Evolutionary conservation across 495 filamentous ascomycete species (phyloP), one percentile per base, ranked within the genome.

Genomic region (Schizothecium vesticola): DNA sequence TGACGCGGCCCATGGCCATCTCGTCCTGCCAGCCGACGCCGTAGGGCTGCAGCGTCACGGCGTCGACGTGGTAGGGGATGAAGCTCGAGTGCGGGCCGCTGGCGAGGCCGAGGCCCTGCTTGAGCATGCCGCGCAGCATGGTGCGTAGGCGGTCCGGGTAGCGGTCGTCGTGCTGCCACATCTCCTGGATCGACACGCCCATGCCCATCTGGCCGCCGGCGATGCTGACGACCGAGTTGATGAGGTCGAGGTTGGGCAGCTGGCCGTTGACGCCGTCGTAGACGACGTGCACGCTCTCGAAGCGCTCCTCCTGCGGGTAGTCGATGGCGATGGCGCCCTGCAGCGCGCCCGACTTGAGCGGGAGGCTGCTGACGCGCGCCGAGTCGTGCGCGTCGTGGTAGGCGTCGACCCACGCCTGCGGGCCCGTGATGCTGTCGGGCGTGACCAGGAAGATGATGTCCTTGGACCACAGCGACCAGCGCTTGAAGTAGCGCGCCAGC

Each of bases 401-500:
- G 3, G 96, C 96, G 72, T 97, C 93, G 25, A 97, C 91, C 95
- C 96, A 99, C 28, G 95, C 95, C 79, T 99, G 93, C 6, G 93
- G 92, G 3, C 94, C 95, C 21, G 92, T 89, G 65, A 88, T 90
- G 74, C 93, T 96, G 79, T 99, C 95, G 1, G 90, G 86, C 1
- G 95, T 88, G 62, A 98, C 86, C 9, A 99, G 78, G 78, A 99
- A 89, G 59, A 99, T 95, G 71, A 99, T 97, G 72, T 99, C 95
- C 80, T 99, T 99, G 51, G 93, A 97, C 95, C 95, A 99, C 12
- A 99, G 82, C 26, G 92, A 97, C 95, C 95, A 99, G 69, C 93
- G 84, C 77, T 95, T 97, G 81, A 99, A 97, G 79, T 99, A 99
- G 72, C 95, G 85, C 13, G 93, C 92, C 67, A 99, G 80, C 0